phyloP scores from a whole-genome alignment of 345 rosid genomes.

The Salix koriyanagi region DNA sequence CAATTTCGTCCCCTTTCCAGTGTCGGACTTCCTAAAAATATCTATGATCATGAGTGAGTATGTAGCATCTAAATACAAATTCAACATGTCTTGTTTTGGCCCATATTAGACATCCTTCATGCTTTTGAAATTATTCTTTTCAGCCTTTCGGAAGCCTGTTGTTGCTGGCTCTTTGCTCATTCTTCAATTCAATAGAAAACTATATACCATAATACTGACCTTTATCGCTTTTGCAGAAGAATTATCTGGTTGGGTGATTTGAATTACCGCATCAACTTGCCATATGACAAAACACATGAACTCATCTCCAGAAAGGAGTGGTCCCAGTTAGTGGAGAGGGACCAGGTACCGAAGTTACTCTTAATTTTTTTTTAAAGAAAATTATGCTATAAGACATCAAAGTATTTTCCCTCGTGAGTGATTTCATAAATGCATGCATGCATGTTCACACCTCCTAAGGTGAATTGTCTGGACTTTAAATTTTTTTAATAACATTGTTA shows the following conservation, averaged over 20 bases:
- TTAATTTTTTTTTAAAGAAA: neutral
- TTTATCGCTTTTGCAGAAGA: conserved; percentile 49
- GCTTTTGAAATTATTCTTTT: neutral
- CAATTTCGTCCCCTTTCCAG: conserved; percentile 54
- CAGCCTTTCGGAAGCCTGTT: neutral
- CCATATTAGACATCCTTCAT: neutral
- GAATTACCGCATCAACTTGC: conserved; percentile 75
- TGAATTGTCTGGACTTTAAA: neutral
- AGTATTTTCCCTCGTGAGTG: neutral
- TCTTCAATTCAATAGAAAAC: neutral
- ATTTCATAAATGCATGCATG: neutral
- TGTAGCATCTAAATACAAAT: neutral
- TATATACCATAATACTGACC: neutral
- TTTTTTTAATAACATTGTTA: neutral
- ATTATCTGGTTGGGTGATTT: conserved; percentile 93
- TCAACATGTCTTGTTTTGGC: neutral
- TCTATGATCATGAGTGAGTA: conserved; percentile 82
- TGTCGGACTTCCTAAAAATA: conserved; percentile 60
- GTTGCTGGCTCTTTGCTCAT: neutral
- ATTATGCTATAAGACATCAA: neutral
- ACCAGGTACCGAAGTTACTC: conserved; percentile 53
- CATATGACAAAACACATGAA: conserved; percentile 62
- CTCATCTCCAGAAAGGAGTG: conserved; percentile 62
- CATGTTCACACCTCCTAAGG: neutral
- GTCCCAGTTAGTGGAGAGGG: conserved; percentile 61